Base-by-base conservation (phyloP, 352 stramenopile species). In the Phytophthora colocasiae region DNA sequence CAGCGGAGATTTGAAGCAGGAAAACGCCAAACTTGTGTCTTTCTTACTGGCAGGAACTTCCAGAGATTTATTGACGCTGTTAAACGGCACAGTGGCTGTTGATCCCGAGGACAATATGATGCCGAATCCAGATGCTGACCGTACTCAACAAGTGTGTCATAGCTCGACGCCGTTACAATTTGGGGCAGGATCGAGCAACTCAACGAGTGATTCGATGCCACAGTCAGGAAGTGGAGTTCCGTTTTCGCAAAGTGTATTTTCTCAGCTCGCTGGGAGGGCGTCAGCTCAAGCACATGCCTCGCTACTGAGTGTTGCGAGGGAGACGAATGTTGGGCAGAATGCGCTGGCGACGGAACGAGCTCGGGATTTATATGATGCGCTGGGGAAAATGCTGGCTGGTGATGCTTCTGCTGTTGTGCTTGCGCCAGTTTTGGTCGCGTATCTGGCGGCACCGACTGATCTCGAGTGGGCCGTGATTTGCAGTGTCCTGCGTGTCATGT, bases 201-300 rank as follows among this genome's bases (percentile, higher is more conserved):
- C 71, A 4, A 32, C 65, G 15, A 70, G 39, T 44, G 63, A 66
- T 32, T 79, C 71, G 43, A 65, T 79, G 53, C 63, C 57, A 32
- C 61, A 73, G 14, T 73, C 63, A 6, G 24, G 58, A 4, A 34
- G 41, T 36, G 63, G 54, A 12, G 17, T 71, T 6, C 53, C n/a
- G 10, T 78, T 85, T 40, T 87, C 80, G 0, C 80, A 87, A 32
- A 89, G 77, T 57, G 79, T 89, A 8, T 87, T 89, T 57, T 87
- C 80, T 2, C 80, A 89, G 53, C 46, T 86, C 17, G 65, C 69
- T 2, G 76, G 53, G 3, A 79, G 71, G n/a, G 60, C 76, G 9
- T 69, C 63, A n/a, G 67, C 62, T 11, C 73, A 83, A 55, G 71
- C 64, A 0, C 72, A 77, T 26, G 67, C 78, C 7, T 85, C 74